Evolutionary conservation across 108 stramenopile species (phyloP).

Genomic region (Parietichytrium sp.): DNA sequence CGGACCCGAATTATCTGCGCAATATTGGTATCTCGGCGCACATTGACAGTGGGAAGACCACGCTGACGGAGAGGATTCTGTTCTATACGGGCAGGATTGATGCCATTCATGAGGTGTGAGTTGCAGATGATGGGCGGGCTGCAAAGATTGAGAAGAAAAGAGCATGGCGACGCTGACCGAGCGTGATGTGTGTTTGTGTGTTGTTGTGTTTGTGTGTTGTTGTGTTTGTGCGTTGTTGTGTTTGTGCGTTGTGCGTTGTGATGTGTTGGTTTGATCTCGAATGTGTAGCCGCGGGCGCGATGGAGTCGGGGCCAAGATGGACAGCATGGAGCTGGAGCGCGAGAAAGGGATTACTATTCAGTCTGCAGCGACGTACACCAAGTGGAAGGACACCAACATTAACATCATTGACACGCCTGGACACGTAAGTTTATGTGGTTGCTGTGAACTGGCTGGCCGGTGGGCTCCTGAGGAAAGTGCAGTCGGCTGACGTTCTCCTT

Average conservation of each 20-base stretch:
- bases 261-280: background rate
- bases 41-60: conserved; percentile 98
- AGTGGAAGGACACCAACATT: conserved; percentile 88
- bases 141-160: background rate
- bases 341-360: conserved; percentile 99
- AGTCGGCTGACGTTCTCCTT: no score
- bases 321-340: conserved; percentile 96
- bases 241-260: background rate
- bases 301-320: conserved; percentile 99
- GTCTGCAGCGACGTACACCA: conserved; percentile 96
- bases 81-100: conserved; percentile 97
- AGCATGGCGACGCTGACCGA: background rate
- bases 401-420: conserved; percentile 99
- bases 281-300: background rate
- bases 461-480: no score
- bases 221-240: background rate
- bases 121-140: background rate
- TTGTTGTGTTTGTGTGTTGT: conserved; percentile 72
- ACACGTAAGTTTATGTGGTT: no score
- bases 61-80: conserved; percentile 96
- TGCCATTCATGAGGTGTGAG: conserved; percentile 97
- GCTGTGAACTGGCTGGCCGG: no score
- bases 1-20: conserved; percentile 62
- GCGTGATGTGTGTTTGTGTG: no score
- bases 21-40: conserved; percentile 99